Evolutionary conservation across 2,329 filamentous ascomycete species (phyloP), one percentile per base, ranked within the genome.

Genomic region (Colletotrichum nymphaeae): DNA sequence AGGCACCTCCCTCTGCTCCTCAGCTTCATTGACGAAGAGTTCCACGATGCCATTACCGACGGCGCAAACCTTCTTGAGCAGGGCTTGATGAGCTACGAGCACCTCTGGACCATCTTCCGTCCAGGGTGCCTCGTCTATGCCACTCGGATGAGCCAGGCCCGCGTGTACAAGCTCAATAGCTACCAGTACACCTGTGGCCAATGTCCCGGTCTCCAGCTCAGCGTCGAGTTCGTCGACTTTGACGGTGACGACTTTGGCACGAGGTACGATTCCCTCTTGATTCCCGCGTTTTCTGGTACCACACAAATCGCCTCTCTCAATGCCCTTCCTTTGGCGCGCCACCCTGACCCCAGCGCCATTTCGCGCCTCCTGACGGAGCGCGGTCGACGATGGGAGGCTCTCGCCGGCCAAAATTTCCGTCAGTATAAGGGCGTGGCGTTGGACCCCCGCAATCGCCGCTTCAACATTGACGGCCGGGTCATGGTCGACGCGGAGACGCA

Each of bases 401-500:
- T 87, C 0, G 83, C 83, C 1, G 86, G 86, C 1, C 85, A 84
- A 71, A 82, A 86, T 72, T 88, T 86, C 78, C 87, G 86, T 76
- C 77, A 83, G 37, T 88, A 88, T 75, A 81, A 78, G 26, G 82
- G 84, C 24, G 79, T 78, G n/a, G 84, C 83, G 1, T 77, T 83
- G 68, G 70, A 67, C 22, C 4, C 16, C 16, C 11, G 12, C 12
- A 28, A n/a, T 35, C 49, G 56, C 2, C 57, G 67, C 81, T 92
- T 97, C 82, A 95, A 95, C 79, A 93, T 97, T 80, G 94, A 95
- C 75, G 93, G 95, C 26, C 92, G 95, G 28, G 88, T 97, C 75
- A 98, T 98, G 95, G 88, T 98, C 32, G 95, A 98, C 78, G 91
- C 94, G 0, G 91, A 91, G 4, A 94, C 93, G 57, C 95, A 97